Conservation (phyloP, 2,329 filamentous ascomycete genomes). For the Aureobasidium sp. region DNA sequence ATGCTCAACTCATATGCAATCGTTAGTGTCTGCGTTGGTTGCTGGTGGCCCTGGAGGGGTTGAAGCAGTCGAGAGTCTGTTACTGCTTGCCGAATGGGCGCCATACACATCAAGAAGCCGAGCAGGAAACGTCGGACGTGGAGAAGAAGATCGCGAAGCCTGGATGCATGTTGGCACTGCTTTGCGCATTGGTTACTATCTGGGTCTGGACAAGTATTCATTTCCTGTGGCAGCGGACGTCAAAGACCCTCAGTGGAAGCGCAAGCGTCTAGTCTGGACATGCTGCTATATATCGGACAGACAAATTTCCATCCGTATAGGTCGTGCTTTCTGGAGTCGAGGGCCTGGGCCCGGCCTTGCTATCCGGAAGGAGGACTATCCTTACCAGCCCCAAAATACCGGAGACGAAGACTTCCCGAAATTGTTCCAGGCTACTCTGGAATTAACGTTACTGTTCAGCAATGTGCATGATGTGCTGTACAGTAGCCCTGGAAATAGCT, state of each 20-base stretch:
- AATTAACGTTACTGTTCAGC: conserved; percentile 64
- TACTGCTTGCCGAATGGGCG: conserved; percentile 67
- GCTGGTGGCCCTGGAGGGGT: conserved; percentile 61
- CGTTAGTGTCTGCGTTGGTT: conserved; percentile 58
- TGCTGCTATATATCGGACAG: conserved; percentile 61
- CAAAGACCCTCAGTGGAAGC: conserved; percentile 53
- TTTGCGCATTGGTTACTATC: conserved; percentile 61
- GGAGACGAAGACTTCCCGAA: conserved; percentile 61
- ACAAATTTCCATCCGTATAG: conserved; percentile 63
- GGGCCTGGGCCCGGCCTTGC: conserved; percentile 62
- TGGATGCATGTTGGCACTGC: conserved; percentile 74
- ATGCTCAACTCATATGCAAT: conserved; percentile 64
- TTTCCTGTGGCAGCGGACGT: conserved; percentile 55
- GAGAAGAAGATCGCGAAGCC: conserved; percentile 66
- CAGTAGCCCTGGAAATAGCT: conserved; percentile 61
- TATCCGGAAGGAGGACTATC: conserved; percentile 59
- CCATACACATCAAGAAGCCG: conserved; percentile 56
- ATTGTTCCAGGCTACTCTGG: conserved; percentile 64
- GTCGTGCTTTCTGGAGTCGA: conserved; percentile 67
- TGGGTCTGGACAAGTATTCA: conserved; percentile 61
- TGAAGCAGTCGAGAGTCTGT: conserved; percentile 62
- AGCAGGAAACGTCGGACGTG: conserved; percentile 58
- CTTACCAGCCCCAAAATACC: conserved; percentile 51
- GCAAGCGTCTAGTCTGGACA: conserved; percentile 63
- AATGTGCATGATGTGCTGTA: conserved; percentile 70